Evolutionary conservation across 306 rosid genomes (phyloP).

Genomic region (Canavalia gladiata): DNA sequence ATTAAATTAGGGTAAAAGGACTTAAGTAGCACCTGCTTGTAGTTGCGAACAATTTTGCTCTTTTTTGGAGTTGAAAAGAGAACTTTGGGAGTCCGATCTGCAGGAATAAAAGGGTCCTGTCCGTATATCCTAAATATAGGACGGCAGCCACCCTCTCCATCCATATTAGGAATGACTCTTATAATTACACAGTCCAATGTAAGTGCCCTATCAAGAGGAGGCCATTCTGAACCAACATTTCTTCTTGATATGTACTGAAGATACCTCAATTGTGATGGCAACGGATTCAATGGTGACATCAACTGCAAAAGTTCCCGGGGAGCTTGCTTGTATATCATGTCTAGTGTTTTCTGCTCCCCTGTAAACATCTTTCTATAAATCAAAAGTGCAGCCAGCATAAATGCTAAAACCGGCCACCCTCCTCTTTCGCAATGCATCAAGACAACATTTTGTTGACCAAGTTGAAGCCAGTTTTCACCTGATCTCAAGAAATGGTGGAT

Average conservation of each 20-base stretch:
- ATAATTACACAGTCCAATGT: slow-evolving; percentile 86
- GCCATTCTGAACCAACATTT: slow-evolving; percentile 94
- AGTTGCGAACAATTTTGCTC: slow-evolving; percentile 82
- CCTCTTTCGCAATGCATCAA: slow-evolving; percentile 96
- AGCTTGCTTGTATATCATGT: slow-evolving; percentile 95
- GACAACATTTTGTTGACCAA: slow-evolving; percentile 80
- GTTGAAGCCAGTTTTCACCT: slow-evolving; percentile 94
- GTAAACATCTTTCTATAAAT: slow-evolving; percentile 82
- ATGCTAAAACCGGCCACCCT: slow-evolving; percentile 95
- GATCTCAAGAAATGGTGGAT: slow-evolving; percentile 96
- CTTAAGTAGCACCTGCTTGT: slow-evolving; percentile 78
- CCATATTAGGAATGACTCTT: slow-evolving; percentile 81
- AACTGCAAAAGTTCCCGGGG: slow-evolving; percentile 90
- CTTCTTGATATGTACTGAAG: slow-evolving; percentile 95
- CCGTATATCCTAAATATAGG: slow-evolving; percentile 97
- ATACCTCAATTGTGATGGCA: slow-evolving; percentile 95
- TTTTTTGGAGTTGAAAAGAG: slow-evolving; percentile 90
- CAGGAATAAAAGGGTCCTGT: slow-evolving; percentile 89
- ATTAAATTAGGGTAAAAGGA: slow-evolving; percentile 39
- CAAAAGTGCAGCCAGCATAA: slow-evolving; percentile 93
- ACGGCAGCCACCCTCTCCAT: slow-evolving; percentile 91
- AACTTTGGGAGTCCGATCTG: slow-evolving; percentile 87
- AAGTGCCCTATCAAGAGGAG: slow-evolving; percentile 92
- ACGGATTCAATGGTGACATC: slow-evolving; percentile 90
- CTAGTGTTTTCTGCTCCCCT: slow-evolving; percentile 91